A percentile compares a stretch with the other conserved stretches of the same genome.
Conservation (phyloP, 805 yeast species). For the Tetrapisispora arboricola region DNA sequence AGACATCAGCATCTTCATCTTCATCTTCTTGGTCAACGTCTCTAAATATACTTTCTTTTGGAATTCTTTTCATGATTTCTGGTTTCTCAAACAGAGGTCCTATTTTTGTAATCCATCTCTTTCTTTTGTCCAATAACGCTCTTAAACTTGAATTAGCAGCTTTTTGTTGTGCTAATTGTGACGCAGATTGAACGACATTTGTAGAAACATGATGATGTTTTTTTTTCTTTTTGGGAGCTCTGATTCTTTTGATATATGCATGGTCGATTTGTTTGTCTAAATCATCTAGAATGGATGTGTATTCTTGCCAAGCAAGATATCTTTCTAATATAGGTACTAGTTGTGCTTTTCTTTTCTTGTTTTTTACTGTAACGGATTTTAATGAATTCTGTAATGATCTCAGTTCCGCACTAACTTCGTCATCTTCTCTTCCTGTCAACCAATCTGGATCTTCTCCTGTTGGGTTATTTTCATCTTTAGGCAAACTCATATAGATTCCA, state of each 20-base stretch:
- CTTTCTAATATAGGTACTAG: conserved; percentile 70
- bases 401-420: conserved; percentile 81
- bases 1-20: conserved; percentile 29
- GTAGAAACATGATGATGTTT: conserved; percentile 24
- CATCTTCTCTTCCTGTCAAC: conserved; percentile 79
- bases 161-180: conserved; percentile 44
- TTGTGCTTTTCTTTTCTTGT: conserved; percentile 54
- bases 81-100: conserved; percentile 71
- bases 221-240: conserved; percentile 50
- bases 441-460: conserved; percentile 40
- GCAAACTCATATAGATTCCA: conserved; percentile 68
- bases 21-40: conserved; percentile 33
- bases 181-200: conserved; percentile 18
- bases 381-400: conserved; percentile 63
- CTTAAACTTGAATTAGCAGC: conserved; percentile 71
- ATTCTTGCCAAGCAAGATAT: conserved; percentile 92
- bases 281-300: conserved; percentile 79
- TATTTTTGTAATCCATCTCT: conserved; percentile 79
- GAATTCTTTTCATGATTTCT: conserved; percentile 68
- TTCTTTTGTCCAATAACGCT: conserved; percentile 74
- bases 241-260: conserved; percentile 72
- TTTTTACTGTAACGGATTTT: conserved; percentile 47
- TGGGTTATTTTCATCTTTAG: conserved; percentile 23
- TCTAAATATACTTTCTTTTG: conserved; percentile 48
- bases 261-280: conserved; percentile 95